These are phyloP conservation scores for Rutstroemia sp. DNA, from an alignment of 2,329 filamentous ascomycete genomes.

Conservation along the genomic window DNA sequence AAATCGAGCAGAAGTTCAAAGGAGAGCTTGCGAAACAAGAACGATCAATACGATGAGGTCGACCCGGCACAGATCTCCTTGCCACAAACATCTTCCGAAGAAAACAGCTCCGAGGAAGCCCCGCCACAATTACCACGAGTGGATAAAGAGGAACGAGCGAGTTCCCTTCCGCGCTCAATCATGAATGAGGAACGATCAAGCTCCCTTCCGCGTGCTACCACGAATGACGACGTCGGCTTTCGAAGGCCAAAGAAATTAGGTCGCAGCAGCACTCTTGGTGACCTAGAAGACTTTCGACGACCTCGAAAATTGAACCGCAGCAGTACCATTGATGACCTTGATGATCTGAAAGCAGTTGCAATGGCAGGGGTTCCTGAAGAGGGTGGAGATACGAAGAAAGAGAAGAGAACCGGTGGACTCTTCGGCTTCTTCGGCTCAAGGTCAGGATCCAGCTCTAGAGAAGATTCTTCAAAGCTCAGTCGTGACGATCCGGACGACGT, in stretches of 20 bases:
- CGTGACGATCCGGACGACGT: constrained; percentile 25
- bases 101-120: constrained; percentile 16
- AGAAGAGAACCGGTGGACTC: constrained; percentile 33
- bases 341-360: constrained; percentile 39
- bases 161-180: too few species aligned
- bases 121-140: neutral
- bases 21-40: constrained; percentile 21
- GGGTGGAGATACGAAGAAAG: constrained; percentile 31
- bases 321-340: constrained; percentile 38
- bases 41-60: constrained; percentile 21
- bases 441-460: constrained; percentile 25
- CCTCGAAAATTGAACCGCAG: constrained; percentile 32
- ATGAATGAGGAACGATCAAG: too few species aligned
- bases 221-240: too few species aligned
- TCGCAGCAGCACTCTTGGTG: too few species aligned
- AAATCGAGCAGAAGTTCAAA: constrained; percentile 19
- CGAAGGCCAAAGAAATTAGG: too few species aligned
- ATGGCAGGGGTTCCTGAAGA: constrained; percentile 37
- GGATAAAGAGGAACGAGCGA: too few species aligned
- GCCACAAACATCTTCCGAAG: constrained; percentile 25
- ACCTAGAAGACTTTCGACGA: constrained; percentile 11
- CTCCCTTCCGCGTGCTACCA: too few species aligned
- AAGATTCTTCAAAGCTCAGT: constrained; percentile 19
- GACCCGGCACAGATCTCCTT: constrained; percentile 26
- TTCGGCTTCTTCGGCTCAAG: constrained; percentile 35